Conservation (phyloP, 139 green algal genomes). For the Micractinium conductrix region DNA sequence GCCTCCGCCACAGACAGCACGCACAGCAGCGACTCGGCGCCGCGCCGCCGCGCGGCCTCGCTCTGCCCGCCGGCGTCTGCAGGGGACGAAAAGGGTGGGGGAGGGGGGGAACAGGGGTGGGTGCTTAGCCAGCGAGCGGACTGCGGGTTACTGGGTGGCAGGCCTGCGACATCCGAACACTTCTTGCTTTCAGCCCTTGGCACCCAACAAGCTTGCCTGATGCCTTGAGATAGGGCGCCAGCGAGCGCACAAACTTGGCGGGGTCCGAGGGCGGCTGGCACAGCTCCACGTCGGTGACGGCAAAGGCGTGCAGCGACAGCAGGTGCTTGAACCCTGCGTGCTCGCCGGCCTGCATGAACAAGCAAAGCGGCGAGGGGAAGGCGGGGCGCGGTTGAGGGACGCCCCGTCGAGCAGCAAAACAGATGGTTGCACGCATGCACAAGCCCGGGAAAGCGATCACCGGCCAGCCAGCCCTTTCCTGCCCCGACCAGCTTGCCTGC, state of each 20-base stretch:
- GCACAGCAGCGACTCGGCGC: conserved; percentile 65
- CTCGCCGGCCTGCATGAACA: conserved; percentile 6
- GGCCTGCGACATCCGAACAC: too few relatives aligned
- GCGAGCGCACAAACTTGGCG: conserved; percentile 57
- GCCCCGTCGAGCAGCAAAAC: too few relatives aligned
- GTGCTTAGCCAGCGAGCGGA: neutral
- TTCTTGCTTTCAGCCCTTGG: too few relatives aligned
- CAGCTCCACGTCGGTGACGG: conserved; percentile 60
- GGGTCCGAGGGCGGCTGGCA: conserved; percentile 63
- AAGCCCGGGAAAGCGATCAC: too few relatives aligned
- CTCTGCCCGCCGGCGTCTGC: conserved; percentile 1
- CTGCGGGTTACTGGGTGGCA: too few relatives aligned
- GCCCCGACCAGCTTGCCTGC: too few relatives aligned
- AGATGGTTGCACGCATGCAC: too few relatives aligned
- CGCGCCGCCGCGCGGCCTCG: conserved; percentile 21
- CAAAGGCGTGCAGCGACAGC: conserved; percentile 84
- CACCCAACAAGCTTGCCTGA: neutral
- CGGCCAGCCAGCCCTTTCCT: too few relatives aligned
- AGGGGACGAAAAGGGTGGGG: too few relatives aligned
- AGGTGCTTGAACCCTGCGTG: conserved; percentile 41
- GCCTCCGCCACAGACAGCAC: conserved; percentile 60
- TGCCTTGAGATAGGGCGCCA: conserved; percentile 79
- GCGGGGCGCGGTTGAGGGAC: too few relatives aligned
- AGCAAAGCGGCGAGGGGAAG: neutral
- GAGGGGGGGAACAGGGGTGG: neutral